Base-by-base conservation (phyloP, 2,329 filamentous ascomycete species). In the Colletotrichum navitas region DNA sequence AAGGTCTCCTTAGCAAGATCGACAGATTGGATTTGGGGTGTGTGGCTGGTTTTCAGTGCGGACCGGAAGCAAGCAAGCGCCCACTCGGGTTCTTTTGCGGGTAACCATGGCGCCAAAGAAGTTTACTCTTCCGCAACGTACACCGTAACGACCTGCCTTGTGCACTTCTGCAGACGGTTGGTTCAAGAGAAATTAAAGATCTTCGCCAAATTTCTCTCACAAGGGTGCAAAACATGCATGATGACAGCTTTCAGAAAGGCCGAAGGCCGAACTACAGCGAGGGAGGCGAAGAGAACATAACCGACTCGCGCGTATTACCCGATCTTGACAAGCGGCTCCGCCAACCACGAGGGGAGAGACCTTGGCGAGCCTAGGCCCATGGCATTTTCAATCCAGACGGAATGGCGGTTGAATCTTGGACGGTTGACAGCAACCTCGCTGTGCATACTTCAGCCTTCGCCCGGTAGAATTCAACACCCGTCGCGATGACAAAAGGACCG, bases 1-100 rank as follows among this genome's bases (percentile, higher is more conserved):
- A 71, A 60, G 70, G 70, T n/a, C 24, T n/a, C 36, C 41, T 70
- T 71, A 70, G 34, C 65, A 72, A 66, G 70, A 72, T 71, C 70
- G 70, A 72, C 66, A 43, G 47, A 54, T 71, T 65, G 54, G 66
- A 64, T 43, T 64, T 52, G 59, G 43, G 69, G 32, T 60, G 26
- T 56, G 59, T 68, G 49, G 51, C 43, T 69, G 51, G 26, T 51
- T 49, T 60, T 26, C 59, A 34, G 56, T 41, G 24, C n/a, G 54
- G 39, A 34, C 18, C 24, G 52, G 36, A 63, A 51, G 18, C 26
- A 36, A 41, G 34, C 41, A 36, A 41, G 34, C 41, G 29, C 29
- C 51, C n/a, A 24, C 29, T 36, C 65, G 36, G 54, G 14, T 62
- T 39, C 60, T 45, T 47, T 63, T 16, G n/a, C 52, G 49, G 58